Base-by-base conservation (phyloP, 345 rosid species). In the Sisymbrium irio region DNA sequence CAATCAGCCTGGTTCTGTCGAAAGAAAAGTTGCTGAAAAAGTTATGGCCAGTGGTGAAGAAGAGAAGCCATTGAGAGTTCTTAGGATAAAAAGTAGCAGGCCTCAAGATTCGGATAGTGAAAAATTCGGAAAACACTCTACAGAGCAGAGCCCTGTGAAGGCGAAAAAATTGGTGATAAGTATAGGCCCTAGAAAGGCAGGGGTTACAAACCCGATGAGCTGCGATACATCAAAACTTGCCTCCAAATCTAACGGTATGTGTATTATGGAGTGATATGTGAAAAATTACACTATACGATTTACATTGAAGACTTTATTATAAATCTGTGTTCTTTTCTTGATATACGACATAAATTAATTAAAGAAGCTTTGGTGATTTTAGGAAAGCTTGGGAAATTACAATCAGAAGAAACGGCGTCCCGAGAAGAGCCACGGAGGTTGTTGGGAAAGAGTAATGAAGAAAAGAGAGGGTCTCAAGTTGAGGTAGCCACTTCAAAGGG, bases 161-260 rank as follows among this genome's bases (percentile, higher is more conserved):
- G 81, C 95, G 54, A 96, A 92, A 79, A 96, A 90, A 69, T 76
- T 92, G 67, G 99, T 96, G 25, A 92, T 96, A 79, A 89, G 86
- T 81, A 80, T 96, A 55, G 97, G 99, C 65, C 80, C 92, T 11
- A 84, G 97, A 56, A 95, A 90, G 69, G 67, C 87, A n/a, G 92
- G 87, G 68, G 87, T 88, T 62, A 85, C 91, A 53, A 73, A 73
- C 75, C 77, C 97, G 45, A 3, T 4, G 53, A 62, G 44, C 59
- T 6, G 65, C 36, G 94, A 90, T 77, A 74, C 83, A 64, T 87
- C 92, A 58, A 88, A 86, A 78, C 71, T 77, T 51, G 47, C 82
- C 57, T 79, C 87, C 22, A 90, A 87, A 65, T 81, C 89, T 19
- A 90, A 87, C 72, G 97, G 99, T 95, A 87, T 71, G 89, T 47